Percentiles rank a stretch among this genome's conserved stretches.
These are phyloP conservation scores for Antitrichia curtipendula DNA, from an alignment of 225 moss, liverwort and hornwort genomes.

Conservation along the genomic window DNA sequence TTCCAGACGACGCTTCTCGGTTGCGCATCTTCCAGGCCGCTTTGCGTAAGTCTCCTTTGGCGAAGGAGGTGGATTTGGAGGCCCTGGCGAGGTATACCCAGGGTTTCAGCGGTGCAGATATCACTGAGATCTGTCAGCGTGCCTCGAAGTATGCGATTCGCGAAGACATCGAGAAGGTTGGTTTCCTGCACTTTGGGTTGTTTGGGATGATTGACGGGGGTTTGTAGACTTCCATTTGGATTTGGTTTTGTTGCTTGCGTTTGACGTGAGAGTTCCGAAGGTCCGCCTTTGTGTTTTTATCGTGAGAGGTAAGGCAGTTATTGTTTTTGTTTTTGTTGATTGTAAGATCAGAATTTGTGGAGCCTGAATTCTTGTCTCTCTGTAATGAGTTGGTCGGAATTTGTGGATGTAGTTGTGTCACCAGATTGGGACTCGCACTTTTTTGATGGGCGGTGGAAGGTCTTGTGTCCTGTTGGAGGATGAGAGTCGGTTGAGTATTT, in stretches of 20 bases:
- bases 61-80: constrained; percentile 84
- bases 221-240: background rate
- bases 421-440: background rate
- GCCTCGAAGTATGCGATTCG: constrained; percentile 82
- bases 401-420: background rate
- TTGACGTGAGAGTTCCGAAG: too few relatives aligned
- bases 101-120: constrained; percentile 95
- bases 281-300: background rate
- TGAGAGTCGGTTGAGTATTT: background rate
- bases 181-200: background rate
- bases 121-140: constrained; percentile 95
- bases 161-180: constrained; percentile 84
- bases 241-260: background rate
- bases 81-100: constrained; percentile 79
- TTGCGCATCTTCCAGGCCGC: constrained; percentile 81
- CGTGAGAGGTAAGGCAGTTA: accelerated
- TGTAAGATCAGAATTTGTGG: background rate
- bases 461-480: accelerated
- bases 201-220: background rate
- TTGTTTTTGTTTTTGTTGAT: background rate
- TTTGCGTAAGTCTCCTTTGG: constrained; percentile 76
- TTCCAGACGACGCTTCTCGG: constrained; percentile 75
- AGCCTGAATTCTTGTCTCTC: background rate
- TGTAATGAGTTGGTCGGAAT: background rate
- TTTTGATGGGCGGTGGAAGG: background rate